Base-by-base conservation (phyloP, 2,329 filamentous ascomycete species). In the Cryphonectria nitschkei region DNA sequence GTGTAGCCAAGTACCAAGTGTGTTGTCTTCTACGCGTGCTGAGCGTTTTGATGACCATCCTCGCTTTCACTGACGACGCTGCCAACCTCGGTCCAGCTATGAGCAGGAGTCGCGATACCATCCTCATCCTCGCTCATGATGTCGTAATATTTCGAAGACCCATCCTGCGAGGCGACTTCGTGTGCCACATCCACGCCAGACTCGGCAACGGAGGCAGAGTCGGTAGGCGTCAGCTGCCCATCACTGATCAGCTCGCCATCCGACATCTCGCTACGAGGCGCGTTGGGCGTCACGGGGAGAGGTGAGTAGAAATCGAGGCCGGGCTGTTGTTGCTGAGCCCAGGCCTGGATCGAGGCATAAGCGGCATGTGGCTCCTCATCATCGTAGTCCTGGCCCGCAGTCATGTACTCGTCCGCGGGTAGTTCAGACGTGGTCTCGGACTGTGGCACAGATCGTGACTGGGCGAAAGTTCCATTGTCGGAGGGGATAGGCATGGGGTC, bases 11-110 rank as follows among this genome's bases (percentile, higher is more conserved):
- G 14, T 13, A 39, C 34, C 3, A 11, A 11, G 9, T 39, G 37
- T 19, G 29, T 58, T 58, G 19, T 39, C 26, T 22, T 64, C 74
- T 76, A 82, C 62, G 80, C 78, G 50, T 78, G 81, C n/a, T 76
- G 75, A 14, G 77, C 79, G 6, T 76, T 68, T 56, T 72, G 77
- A 13, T 52, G 39, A 32, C 79, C 77, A n/a, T 76, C 78, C 65
- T 88, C 86, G 74, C 79, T 86, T 77, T 89, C 87, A 76, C 88
- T 90, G 37, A 90, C 81, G 16, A 88, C 84, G 73, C 89, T 91
- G 71, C 88, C 89, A 19, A 91, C 84, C 76, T 91, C 89, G 8
- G 87, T 89, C 89, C 89, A 91, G 78, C 86, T 89, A 63, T 71
- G 69, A 1, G 84, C 84, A 0, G 89, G 89, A 0, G 89, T 91